Evolutionary conservation across 495 filamentous ascomycete species (phyloP).

Genomic region (Penicillium robsamsonii): DNA sequence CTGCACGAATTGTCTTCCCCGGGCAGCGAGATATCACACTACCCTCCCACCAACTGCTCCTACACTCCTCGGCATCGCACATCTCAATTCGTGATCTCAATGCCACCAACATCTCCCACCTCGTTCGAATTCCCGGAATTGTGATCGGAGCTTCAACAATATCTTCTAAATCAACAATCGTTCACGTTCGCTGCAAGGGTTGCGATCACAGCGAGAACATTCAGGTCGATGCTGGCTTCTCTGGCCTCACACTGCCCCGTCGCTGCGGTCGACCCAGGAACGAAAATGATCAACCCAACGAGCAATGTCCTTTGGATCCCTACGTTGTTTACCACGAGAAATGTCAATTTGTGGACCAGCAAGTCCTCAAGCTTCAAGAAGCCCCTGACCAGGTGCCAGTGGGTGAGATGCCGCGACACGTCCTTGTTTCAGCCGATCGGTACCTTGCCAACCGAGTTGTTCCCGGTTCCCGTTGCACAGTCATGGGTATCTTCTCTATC

Average conservation of each 20-base stretch:
- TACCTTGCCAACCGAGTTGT: conserved; percentile 96
- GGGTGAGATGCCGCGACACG: conserved; percentile 91
- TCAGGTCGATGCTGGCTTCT: conserved; percentile 76
- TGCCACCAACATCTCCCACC: conserved; percentile 87
- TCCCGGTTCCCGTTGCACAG: conserved; percentile 88
- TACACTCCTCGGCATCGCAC: conserved; percentile 87
- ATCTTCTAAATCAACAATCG: conserved; percentile 86
- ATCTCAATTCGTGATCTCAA: conserved; percentile 93
- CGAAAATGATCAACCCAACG: conserved; percentile 53
- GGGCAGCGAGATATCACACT: conserved; percentile 64
- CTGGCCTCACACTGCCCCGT: conserved; percentile 79
- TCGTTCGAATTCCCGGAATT: conserved; percentile 95
- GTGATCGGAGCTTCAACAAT: conserved; percentile 96
- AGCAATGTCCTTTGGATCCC: conserved; percentile 86
- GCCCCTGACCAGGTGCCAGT: conserved; percentile 98
- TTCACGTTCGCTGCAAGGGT: conserved; percentile 85
- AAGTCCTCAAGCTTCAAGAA: conserved; percentile 97
- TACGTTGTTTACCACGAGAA: conserved; percentile 95
- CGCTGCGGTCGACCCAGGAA: conserved; percentile 62
- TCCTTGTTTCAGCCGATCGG: conserved; percentile 89
- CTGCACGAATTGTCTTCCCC: conserved; percentile 82
- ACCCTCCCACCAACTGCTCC: conserved; percentile 91
- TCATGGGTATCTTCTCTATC: conserved; percentile 98
- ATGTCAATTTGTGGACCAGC: conserved; percentile 94
- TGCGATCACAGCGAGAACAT: conserved; percentile 74